Conservation (phyloP, 1,284 basidiomycete genomes). For the Earliella scabrosa region DNA sequence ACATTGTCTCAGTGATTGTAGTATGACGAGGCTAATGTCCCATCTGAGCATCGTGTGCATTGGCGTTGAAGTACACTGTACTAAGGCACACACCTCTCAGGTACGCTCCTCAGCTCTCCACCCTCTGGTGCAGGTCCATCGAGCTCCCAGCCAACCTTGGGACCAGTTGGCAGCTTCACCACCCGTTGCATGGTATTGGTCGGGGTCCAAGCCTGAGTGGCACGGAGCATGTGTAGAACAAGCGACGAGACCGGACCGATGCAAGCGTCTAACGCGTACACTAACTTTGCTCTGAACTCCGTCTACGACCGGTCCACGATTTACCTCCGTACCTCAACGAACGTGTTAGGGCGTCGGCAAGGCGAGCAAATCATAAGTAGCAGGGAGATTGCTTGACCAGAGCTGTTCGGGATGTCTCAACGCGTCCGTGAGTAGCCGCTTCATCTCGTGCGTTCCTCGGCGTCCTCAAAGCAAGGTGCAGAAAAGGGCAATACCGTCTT, state of each 20-base stretch:
- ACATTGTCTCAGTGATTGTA: slow-evolving; percentile 75
- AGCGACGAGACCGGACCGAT: too few species aligned
- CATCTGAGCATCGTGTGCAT: too few species aligned
- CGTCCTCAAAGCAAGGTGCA: slow-evolving; percentile 31
- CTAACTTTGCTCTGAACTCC: background rate
- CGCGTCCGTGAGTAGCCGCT: slow-evolving; percentile 71
- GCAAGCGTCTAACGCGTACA: background rate
- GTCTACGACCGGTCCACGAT: too few species aligned
- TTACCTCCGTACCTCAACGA: background rate
- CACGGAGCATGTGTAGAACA: too few species aligned
- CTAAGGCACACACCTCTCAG: slow-evolving; percentile 58
- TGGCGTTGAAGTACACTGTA: too few species aligned
- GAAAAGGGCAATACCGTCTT: slow-evolving; percentile 77
- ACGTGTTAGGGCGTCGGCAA: background rate
- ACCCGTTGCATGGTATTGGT: slow-evolving; percentile 27
- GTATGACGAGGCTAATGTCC: slow-evolving; percentile 46
- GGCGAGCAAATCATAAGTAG: background rate
- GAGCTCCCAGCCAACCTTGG: slow-evolving; percentile 61
- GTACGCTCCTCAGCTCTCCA: slow-evolving; percentile 45
- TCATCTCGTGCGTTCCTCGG: background rate
- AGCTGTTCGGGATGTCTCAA: slow-evolving; percentile 56
- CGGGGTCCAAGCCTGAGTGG: background rate
- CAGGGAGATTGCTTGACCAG: background rate
- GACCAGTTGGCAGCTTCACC: slow-evolving; percentile 56
- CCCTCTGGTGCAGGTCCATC: slow-evolving; percentile 41